These are phyloP conservation scores for Aspergillus tamarii DNA, from an alignment of 2,329 filamentous ascomycete genomes.

Conservation along the genomic window DNA sequence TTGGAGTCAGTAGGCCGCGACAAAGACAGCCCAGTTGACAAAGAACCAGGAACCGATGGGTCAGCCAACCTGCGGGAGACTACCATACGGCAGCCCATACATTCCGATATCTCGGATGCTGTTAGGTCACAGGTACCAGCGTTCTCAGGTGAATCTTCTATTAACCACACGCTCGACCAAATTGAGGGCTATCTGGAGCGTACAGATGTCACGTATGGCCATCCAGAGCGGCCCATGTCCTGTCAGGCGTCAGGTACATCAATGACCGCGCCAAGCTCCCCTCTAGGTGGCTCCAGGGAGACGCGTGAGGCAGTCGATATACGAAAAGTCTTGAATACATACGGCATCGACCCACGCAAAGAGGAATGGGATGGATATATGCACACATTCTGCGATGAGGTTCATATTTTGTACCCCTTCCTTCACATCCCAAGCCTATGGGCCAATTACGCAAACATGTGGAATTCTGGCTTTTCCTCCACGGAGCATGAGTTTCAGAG, in stretches of 20 bases:
- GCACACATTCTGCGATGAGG: slow-evolving; percentile 25
- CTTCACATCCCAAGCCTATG: slow-evolving; percentile 24
- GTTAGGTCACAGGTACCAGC: slow-evolving; percentile 13
- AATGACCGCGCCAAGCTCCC: background rate
- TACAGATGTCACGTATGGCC: background rate
- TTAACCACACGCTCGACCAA: slow-evolving; percentile 24
- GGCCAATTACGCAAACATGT: slow-evolving; percentile 17
- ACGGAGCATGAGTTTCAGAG: background rate
- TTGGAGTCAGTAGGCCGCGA: background rate
- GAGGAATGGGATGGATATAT: slow-evolving; percentile 21
- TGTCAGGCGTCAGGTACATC: background rate
- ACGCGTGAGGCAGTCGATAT: background rate
- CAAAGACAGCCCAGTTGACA: background rate
- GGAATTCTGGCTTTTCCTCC: slow-evolving; percentile 9
- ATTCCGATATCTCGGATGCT: background rate
- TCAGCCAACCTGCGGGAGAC: no score
- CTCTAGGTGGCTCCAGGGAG: background rate
- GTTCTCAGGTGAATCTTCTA: slow-evolving; percentile 27
- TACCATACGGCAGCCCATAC: background rate
- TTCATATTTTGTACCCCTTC: slow-evolving; percentile 29
- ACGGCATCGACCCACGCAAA: slow-evolving; percentile 15
- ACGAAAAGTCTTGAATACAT: slow-evolving; percentile 4
- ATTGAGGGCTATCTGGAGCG: slow-evolving; percentile 19
- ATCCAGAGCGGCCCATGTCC: background rate
- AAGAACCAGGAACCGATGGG: background rate